phyloP scores from a whole-genome alignment of 345 rosid genomes.

The Salix exigua region DNA sequence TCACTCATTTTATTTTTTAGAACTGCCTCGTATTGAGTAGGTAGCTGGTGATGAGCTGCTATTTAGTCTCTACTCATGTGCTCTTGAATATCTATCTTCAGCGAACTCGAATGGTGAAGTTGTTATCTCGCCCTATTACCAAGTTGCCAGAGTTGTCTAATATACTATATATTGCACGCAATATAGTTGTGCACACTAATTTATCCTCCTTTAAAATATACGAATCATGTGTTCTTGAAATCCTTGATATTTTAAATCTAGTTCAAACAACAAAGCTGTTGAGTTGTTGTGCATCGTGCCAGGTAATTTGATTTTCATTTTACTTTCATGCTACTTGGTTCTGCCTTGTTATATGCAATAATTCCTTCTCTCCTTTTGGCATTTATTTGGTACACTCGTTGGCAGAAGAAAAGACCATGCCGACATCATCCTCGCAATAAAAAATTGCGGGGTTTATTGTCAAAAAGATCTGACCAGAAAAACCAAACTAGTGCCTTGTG shows the following conservation, averaged over 20 bases:
- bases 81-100: background rate
- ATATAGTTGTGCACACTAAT: background rate
- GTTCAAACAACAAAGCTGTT: background rate
- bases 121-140: background rate
- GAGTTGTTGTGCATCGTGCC: background rate
- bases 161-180: background rate
- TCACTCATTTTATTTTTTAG: background rate
- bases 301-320: background rate
- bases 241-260: background rate
- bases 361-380: background rate
- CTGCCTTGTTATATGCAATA: background rate
- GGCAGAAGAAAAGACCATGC: too few relatives aligned
- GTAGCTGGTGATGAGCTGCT: conserved; percentile 1
- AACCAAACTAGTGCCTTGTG: background rate
- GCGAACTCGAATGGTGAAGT: background rate
- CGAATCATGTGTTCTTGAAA: background rate
- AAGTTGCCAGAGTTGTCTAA: background rate
- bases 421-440: background rate
- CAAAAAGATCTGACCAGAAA: background rate
- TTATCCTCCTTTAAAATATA: background rate
- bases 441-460: background rate
- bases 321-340: background rate
- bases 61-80: background rate
- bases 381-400: background rate
- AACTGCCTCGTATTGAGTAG: background rate